Evolutionary conservation across 805 yeast genomes (phyloP).

Genomic region (Sugiyamaella americana): DNA sequence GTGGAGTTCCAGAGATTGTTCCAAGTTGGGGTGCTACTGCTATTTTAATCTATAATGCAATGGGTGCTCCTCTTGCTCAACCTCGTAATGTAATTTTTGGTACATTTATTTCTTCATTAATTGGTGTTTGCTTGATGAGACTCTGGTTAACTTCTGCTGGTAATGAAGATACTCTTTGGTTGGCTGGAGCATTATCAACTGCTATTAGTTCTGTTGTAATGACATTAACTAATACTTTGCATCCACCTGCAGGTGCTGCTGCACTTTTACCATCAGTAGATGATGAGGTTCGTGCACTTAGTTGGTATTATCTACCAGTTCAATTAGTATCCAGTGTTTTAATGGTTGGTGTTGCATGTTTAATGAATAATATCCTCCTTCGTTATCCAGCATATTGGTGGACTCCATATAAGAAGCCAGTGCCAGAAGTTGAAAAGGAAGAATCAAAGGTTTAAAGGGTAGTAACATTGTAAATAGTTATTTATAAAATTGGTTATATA

Average conservation of each 20-base stretch:
- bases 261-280: constrained; percentile 54
- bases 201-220: constrained; percentile 48
- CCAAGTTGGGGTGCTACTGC: constrained; percentile 54
- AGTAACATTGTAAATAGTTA: no score
- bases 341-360: constrained; percentile 44
- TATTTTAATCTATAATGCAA: constrained; percentile 49
- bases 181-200: constrained; percentile 53
- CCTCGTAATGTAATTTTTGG: constrained; percentile 56
- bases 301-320: constrained; percentile 62
- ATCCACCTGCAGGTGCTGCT: constrained; percentile 71
- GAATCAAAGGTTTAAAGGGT: no score
- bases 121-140: constrained; percentile 51
- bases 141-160: constrained; percentile 42
- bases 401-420: constrained; percentile 27
- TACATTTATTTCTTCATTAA: constrained; percentile 45
- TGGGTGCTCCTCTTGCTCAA: constrained; percentile 55
- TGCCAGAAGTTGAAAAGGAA: no score
- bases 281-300: constrained; percentile 39
- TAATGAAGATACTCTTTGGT: constrained; percentile 47
- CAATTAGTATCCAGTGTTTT: constrained; percentile 46
- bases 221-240: constrained; percentile 50
- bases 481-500: no score
- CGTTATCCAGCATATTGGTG: constrained; percentile 59
- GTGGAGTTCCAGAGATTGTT: constrained; percentile 24
- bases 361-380: constrained; percentile 49